Percentiles rank a stretch among this genome's conserved stretches.
Conservation (phyloP, 148 eudicot species). For the Pouteria glomerata region DNA sequence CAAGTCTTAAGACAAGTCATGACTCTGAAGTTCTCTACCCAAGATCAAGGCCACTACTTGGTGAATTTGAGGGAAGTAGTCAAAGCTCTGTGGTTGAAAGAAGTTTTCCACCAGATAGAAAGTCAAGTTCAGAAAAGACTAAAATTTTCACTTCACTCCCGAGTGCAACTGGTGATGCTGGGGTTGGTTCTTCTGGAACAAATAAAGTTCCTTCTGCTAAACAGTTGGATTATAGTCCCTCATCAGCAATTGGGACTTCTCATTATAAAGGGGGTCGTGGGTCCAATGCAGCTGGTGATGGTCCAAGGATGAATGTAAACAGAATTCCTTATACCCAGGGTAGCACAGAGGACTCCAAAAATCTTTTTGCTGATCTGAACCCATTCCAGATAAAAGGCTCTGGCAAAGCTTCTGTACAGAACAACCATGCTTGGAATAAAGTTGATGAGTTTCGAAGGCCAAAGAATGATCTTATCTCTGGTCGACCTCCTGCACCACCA, state of each 20-base stretch:
- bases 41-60: constrained; percentile 22
- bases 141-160: constrained; percentile 39
- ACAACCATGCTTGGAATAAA: constrained; percentile 41
- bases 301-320: constrained; percentile 77
- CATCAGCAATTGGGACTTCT: constrained; percentile 67
- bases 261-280: constrained; percentile 79
- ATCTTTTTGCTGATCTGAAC: constrained; percentile 92
- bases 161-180: constrained; percentile 31
- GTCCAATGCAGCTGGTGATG: constrained; percentile 67
- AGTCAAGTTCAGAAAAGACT: constrained; percentile 26
- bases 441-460: constrained; percentile 47
- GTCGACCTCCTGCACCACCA: constrained; percentile 66
- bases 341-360: constrained; percentile 57
- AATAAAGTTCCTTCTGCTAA: constrained; percentile 32
- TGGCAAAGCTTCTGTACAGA: constrained; percentile 54
- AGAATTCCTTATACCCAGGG: constrained; percentile 65
- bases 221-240: constrained; percentile 53
- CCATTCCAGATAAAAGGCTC: constrained; percentile 78
- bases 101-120: constrained; percentile 19
- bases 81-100: constrained; percentile 28
- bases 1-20: constrained; percentile 32
- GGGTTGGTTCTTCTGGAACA: constrained; percentile 60
- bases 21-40: constrained; percentile 36
- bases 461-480: constrained; percentile 47
- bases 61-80: constrained; percentile 22